Evolutionary conservation across 371 early-diverging fungal genomes (phyloP).

Genomic region (Mucor mucedo): DNA sequence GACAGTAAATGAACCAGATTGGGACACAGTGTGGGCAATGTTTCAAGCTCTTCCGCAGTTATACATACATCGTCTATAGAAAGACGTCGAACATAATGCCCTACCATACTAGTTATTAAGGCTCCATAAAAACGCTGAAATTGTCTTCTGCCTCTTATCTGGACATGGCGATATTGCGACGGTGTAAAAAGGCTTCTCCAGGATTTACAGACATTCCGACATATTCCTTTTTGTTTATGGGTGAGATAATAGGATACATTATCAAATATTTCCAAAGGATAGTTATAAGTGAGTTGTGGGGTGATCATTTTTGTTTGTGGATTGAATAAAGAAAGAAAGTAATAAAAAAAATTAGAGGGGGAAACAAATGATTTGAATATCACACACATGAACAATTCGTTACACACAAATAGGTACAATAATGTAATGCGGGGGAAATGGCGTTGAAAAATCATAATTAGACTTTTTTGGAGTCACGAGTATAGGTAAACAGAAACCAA

Average conservation of each 20-base stretch:
- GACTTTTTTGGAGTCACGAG: too few species aligned
- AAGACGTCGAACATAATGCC: slow-evolving; percentile 16
- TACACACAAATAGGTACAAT: background rate
- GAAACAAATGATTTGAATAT: background rate
- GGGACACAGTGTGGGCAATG: slow-evolving; percentile 13
- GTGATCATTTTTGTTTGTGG: background rate
- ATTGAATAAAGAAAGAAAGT: background rate
- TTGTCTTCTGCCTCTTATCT: slow-evolving; percentile 17
- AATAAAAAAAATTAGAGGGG: background rate
- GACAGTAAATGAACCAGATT: slow-evolving; percentile 15
- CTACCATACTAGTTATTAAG: background rate
- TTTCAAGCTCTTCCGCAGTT: slow-evolving; percentile 7
- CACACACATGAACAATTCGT: background rate
- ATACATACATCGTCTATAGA: slow-evolving; percentile 17
- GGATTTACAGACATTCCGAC: slow-evolving; percentile 20
- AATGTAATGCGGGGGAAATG: background rate
- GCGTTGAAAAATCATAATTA: background rate
- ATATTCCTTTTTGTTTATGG: slow-evolving; percentile 18
- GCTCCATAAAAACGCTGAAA: slow-evolving; percentile 16
- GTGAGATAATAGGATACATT: slow-evolving; percentile 22
- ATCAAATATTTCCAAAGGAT: slow-evolving; percentile 23
- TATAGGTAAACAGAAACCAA: too few species aligned
- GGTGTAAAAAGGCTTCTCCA: slow-evolving; percentile 23
- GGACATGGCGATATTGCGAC: slow-evolving; percentile 21
- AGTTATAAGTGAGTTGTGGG: background rate